These are phyloP conservation scores for Entelexis paramagnoliae DNA, from an alignment of 1,139 yeast genomes.

Conservation along the genomic window DNA sequence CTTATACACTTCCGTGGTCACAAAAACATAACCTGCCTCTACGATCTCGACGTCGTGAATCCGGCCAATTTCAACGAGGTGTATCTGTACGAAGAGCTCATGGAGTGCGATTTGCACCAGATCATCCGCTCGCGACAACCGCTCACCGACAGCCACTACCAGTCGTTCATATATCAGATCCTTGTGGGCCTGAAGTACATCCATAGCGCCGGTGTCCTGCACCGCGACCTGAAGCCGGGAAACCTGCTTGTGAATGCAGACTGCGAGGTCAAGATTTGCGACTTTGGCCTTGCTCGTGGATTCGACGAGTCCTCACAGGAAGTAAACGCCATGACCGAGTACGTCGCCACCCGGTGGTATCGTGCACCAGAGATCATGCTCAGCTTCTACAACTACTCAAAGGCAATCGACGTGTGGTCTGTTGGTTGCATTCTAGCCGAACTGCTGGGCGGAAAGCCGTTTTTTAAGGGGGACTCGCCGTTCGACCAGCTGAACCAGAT, in stretches of 20 bases:
- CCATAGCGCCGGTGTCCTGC: conserved; percentile 91
- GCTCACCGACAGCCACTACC: conserved; percentile 88
- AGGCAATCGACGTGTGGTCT: conserved; percentile 95
- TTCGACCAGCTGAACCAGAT: conserved; percentile 92
- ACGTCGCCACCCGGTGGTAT: conserved; percentile 97
- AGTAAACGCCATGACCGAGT: conserved; percentile 83
- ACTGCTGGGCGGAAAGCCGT: conserved; percentile 79
- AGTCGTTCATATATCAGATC: conserved; percentile 82
- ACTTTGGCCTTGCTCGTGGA: conserved; percentile 95
- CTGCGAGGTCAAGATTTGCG: conserved; percentile 92
- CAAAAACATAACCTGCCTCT: conserved; percentile 74
- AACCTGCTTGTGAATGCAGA: conserved; percentile 88
- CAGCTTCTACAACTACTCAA: conserved; percentile 83
- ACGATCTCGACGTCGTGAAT: conserved; percentile 84
- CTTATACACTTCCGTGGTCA: conserved; percentile 82
- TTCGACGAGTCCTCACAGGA: conserved; percentile 56
- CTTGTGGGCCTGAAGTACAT: conserved; percentile 88
- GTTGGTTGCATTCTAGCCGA: conserved; percentile 96
- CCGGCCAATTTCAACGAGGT: conserved; percentile 82
- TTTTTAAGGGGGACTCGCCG: conserved; percentile 89
- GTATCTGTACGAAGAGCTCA: conserved; percentile 82
- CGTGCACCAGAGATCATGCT: conserved; percentile 97
- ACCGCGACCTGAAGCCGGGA: conserved; percentile 91
- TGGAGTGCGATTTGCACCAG: conserved; percentile 98
- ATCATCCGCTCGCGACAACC: conserved; percentile 91